Evolutionary conservation across 2,329 filamentous ascomycete species (phyloP).

Genomic region (Pseudocercospora fijiensis): DNA sequence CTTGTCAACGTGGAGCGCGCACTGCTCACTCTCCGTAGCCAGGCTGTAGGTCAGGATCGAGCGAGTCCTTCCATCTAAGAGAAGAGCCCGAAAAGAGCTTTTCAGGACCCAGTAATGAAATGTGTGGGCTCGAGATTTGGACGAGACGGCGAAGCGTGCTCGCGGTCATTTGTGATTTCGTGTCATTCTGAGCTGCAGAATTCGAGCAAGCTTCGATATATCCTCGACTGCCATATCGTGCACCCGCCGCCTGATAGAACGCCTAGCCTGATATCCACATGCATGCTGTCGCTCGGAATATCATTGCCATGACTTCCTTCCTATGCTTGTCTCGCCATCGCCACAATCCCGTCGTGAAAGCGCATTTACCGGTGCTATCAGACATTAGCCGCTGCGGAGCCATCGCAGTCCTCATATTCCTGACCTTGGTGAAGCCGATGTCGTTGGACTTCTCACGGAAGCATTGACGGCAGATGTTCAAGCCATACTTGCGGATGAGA

Average conservation of each 20-base stretch:
- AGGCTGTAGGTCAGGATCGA: not conserved
- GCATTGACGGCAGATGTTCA: conserved; percentile 76
- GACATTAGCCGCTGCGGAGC: conserved; percentile 14
- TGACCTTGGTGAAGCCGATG: conserved; percentile 68
- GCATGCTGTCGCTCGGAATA: conserved; percentile 14
- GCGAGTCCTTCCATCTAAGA: not conserved
- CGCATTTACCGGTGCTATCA: conserved; percentile 38
- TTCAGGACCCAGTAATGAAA: not conserved
- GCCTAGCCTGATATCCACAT: conserved; percentile 26
- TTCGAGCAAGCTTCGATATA: conserved; percentile 14
- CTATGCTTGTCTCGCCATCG: conserved; percentile 18
- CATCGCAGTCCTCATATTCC: not conserved
- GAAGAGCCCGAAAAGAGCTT: not conserved
- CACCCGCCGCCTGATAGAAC: conserved; percentile 23
- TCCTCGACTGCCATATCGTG: conserved; percentile 15
- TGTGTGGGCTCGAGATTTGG: not conserved
- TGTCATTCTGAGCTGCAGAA: conserved; percentile 22
- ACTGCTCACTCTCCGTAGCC: not conserved
- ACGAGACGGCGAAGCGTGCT: not conserved
- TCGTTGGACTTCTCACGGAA: conserved; percentile 68
- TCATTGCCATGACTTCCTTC: conserved; percentile 8
- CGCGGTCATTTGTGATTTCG: conserved; percentile 5
- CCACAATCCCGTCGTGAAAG: conserved; percentile 7
- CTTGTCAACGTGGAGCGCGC: not conserved
- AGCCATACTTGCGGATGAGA: conserved; percentile 99